Percentiles rank a stretch among this genome's conserved stretches.
phyloP scores from a whole-genome alignment of 2,329 filamentous ascomycete species.

The Graphium sp. region DNA sequence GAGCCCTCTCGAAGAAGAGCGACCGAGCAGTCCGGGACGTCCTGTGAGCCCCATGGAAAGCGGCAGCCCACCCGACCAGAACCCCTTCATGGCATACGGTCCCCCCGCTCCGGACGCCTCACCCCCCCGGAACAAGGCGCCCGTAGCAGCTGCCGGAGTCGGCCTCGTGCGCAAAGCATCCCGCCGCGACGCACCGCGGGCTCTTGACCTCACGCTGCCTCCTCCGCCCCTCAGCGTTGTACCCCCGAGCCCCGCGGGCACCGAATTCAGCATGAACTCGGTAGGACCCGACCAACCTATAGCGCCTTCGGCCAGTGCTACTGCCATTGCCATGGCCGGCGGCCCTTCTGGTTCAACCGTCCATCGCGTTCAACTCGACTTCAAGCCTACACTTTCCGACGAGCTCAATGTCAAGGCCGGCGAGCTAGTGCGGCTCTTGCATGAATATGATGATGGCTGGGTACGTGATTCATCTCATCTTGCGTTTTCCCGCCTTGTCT shows the following conservation, averaged over 20 bases:
- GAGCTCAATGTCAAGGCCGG: slow-evolving; percentile 71
- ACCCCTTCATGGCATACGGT: slow-evolving; percentile 8
- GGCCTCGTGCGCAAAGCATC: slow-evolving; percentile 36
- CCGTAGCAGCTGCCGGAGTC: slow-evolving; percentile 19
- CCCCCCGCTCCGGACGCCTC: slow-evolving; percentile 16
- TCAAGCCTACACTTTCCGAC: slow-evolving; percentile 81
- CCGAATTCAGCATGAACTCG: slow-evolving; percentile 44
- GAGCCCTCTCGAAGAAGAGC: too few relatives aligned
- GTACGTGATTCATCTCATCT: slow-evolving; percentile 41
- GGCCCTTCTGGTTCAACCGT: slow-evolving; percentile 48
- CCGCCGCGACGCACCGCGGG: slow-evolving; percentile 30
- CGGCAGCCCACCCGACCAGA: slow-evolving; percentile 9
- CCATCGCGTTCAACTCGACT: slow-evolving; percentile 87
- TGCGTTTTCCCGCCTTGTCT: too few relatives aligned
- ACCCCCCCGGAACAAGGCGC: too few relatives aligned
- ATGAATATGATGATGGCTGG: slow-evolving; percentile 98
- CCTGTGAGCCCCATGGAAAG: slow-evolving; percentile 16
- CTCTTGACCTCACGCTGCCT: slow-evolving; percentile 35
- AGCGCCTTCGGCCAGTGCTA: slow-evolving; percentile 30
- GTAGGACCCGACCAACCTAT: slow-evolving; percentile 27
- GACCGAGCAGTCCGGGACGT: too few relatives aligned
- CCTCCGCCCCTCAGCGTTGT: slow-evolving; percentile 15
- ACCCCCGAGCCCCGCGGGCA: slow-evolving; percentile 43
- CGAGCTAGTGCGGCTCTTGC: slow-evolving; percentile 72
- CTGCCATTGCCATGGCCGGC: slow-evolving; percentile 44